Evolutionary conservation across 805 yeast species (phyloP), one percentile per base, ranked within the genome.

Genomic region (Lipomyces oligophaga): DNA sequence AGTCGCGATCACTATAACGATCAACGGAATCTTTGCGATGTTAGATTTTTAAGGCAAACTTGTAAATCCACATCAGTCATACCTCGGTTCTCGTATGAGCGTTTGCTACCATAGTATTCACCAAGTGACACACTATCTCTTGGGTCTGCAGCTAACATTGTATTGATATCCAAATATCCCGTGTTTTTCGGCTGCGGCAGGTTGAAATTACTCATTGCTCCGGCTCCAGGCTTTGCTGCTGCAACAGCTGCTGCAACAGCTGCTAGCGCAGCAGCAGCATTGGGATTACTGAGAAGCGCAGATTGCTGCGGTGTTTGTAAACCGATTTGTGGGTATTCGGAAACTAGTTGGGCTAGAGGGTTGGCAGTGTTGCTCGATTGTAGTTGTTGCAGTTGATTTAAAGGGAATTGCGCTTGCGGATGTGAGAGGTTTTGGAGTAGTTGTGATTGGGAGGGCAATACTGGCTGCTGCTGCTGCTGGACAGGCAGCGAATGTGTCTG

Each of bases 181-280:
- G 47, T 22, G 40, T 43, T 49, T 28, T 43, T 20, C 5, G 54
- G 47, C 5, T 33, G n/a, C 21, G 47, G 54, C 15, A 38, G 22
- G 19, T 24, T 31, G 16, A 41, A 13, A 3, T 38, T 36, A 22
- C 34, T 41, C 16, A 21, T 33, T 10, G 18, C 25, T 13, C 28
- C 34, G 18, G 10, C 21, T 13, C 41, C 42, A 22, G 46, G 40
- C n/a, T 40, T 18, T 3, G 41, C 44, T 27, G 43, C 46, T 10
- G 54, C 52, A n/a, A n/a, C n/a, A n/a, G n/a, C n/a, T 5, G 51
- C 52, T 6, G 53, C 43, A 10, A 44, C 44, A 2, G 56, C 55
- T 3, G 56, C 56, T n/a, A 52, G 34, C n/a, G 55, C 54, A 16
- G 50, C 56, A 26, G 54, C 50, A 10, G 52, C 38, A 13, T 28